Evolutionary conservation across 23 red algal species (phyloP).

Genomic region (Gracilaria caudata): DNA sequence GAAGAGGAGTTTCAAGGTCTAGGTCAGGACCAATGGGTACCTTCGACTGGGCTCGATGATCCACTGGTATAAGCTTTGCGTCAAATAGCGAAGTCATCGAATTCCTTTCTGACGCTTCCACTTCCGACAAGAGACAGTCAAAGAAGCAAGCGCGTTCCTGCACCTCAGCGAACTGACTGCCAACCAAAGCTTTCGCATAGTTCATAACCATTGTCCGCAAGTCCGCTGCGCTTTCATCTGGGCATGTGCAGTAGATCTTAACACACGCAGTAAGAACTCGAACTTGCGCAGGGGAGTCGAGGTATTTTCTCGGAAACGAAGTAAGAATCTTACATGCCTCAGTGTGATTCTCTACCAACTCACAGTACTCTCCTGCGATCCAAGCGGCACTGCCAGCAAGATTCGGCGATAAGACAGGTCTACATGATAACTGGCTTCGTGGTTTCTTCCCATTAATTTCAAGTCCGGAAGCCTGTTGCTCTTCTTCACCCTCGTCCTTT

Average conservation of each 20-base stretch:
- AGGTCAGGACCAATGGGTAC: slow-evolving; percentile 46
- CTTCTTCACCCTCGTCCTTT: not conserved
- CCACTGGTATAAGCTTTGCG: slow-evolving; percentile 71
- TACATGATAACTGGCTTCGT: not conserved
- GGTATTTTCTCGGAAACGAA: slow-evolving; percentile 36
- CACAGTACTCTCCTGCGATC: slow-evolving; percentile 69
- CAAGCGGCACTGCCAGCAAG: slow-evolving; percentile 58
- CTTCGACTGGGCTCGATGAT: slow-evolving; percentile 62
- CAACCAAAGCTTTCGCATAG: slow-evolving; percentile 33
- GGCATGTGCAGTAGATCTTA: slow-evolving; percentile 52
- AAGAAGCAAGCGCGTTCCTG: slow-evolving; percentile 74
- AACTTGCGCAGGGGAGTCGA: slow-evolving; percentile 54
- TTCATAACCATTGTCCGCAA: slow-evolving; percentile 21
- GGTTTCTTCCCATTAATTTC: not conserved
- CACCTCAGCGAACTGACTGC: slow-evolving; percentile 70
- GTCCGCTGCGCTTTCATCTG: slow-evolving; percentile 20
- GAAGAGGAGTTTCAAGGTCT: slow-evolving; percentile 58
- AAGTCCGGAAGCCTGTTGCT: not conserved
- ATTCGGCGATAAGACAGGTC: slow-evolving; percentile 31
- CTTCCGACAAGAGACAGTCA: slow-evolving; percentile 23
- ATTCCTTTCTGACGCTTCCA: not conserved
- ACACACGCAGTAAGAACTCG: slow-evolving; percentile 51
- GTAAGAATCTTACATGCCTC: slow-evolving; percentile 29
- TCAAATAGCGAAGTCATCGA: slow-evolving; percentile 42
- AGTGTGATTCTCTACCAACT: slow-evolving; percentile 49